Evolutionary conservation across 305 asterid genomes (phyloP), one percentile per base, ranked within the genome.

Genomic region (Plantago rigida): DNA sequence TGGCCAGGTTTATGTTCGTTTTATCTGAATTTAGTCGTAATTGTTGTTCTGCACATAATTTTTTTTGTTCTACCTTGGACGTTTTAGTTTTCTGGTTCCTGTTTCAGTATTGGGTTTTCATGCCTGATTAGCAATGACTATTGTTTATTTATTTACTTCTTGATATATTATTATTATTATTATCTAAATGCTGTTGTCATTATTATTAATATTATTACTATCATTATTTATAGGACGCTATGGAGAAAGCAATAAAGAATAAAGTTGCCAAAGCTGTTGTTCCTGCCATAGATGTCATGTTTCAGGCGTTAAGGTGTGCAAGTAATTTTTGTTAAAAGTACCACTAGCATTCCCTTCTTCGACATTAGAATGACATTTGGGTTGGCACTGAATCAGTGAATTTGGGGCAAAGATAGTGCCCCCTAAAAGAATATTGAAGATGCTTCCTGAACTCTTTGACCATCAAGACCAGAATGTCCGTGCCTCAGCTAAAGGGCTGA

Each of bases 401-500:
- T 93, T 93, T 77, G 99, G 99, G 62, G 73, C 95, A 48, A 93
- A 89, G 89, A 77, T 87, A 73, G 77, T 93, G 60, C 97, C 97
- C 6, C 97, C 96, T 13, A 93, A 93, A 77, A 85, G 96, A 84
- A 77, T 93, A 72, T 71, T 93, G 87, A 93, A 89, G 90, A 93
- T 93, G 94, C 99, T 93, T 74, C 99, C 99, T 39, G 97, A 89
- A 73, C 94, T 93, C 50, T 93, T 93, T 83, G 99, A 93, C 75
- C 99, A 93, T 79, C 97, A 85, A 84, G 99, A 93, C 84, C 99
- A 93, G 74, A 87, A 93, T 76, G 99, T 93, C 19, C 99, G 99
- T 56, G 95, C 97, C 65, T 93, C 97, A 62, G 87, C 99, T 0
- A 93, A 93, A 77, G 97, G 97, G 54, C 74, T 93, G 68, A 93